Evolutionary conservation across 2,329 filamentous ascomycete genomes (phyloP).

Genomic region (Neospermospora avenae): DNA sequence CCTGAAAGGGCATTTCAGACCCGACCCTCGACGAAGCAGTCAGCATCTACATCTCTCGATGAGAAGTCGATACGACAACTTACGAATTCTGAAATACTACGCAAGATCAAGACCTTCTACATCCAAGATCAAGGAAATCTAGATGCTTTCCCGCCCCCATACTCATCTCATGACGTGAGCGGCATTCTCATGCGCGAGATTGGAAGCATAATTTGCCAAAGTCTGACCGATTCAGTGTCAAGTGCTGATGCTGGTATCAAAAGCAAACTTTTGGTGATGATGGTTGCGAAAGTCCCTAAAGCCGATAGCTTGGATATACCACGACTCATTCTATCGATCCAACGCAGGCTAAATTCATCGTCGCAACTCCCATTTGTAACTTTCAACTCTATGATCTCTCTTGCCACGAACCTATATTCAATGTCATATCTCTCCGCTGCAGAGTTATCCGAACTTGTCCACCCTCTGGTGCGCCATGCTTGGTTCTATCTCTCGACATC

Average conservation of each 20-base stretch:
- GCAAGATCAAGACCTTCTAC: slow-evolving; percentile 64
- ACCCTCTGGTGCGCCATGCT: slow-evolving; percentile 65
- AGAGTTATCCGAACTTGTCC: slow-evolving; percentile 61
- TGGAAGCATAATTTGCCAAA: slow-evolving; percentile 48
- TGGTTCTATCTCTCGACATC: slow-evolving; percentile 82
- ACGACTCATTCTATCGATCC: slow-evolving; percentile 49
- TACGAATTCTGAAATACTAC: slow-evolving; percentile 52
- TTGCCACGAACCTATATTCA: slow-evolving; percentile 54
- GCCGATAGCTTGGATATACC: slow-evolving; percentile 45
- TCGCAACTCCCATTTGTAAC: slow-evolving; percentile 47
- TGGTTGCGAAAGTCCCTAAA: slow-evolving; percentile 51
- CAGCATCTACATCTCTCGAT: slow-evolving; percentile 24
- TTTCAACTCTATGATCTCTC: slow-evolving; percentile 57
- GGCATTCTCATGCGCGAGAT: slow-evolving; percentile 62
- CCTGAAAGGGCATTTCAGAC: slow-evolving; percentile 60
- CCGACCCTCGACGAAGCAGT: slow-evolving; percentile 30
- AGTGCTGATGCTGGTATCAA: slow-evolving; percentile 52
- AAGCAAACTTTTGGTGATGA: slow-evolving; percentile 55
- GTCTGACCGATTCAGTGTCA: slow-evolving; percentile 41
- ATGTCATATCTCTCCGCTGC: slow-evolving; percentile 48
- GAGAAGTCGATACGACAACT: slow-evolving; percentile 33
- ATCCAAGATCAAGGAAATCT: slow-evolving; percentile 66
- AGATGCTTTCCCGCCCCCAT: slow-evolving; percentile 59
- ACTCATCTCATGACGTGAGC: slow-evolving; percentile 52
- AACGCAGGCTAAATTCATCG: slow-evolving; percentile 42